phyloP scores from a whole-genome alignment of 306 rosid species.

The Trifolium fragiferum region DNA sequence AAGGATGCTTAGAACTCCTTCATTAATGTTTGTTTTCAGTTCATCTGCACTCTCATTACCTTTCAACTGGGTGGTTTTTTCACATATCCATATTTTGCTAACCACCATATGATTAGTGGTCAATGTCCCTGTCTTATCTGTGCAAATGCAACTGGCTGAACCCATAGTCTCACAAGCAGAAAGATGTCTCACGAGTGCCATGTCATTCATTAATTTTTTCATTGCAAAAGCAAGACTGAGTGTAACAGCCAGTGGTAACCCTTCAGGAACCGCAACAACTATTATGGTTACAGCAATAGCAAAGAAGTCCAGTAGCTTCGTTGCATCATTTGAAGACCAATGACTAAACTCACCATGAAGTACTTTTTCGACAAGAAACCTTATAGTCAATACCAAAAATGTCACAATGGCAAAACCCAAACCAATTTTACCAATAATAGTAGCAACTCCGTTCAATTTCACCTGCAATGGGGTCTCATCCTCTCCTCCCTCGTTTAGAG shows the following conservation, averaged over 20 bases:
- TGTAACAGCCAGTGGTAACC: slow-evolving; percentile 95
- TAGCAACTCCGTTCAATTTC: slow-evolving; percentile 94
- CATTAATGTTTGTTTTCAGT: slow-evolving; percentile 60
- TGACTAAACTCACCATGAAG: slow-evolving; percentile 52
- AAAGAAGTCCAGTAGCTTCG: slow-evolving; percentile 72
- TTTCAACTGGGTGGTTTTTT: slow-evolving; percentile 52
- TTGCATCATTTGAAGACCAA: slow-evolving; percentile 86
- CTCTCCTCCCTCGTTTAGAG: slow-evolving; percentile 88
- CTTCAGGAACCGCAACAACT: slow-evolving; percentile 99
- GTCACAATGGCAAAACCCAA: slow-evolving; percentile 80
- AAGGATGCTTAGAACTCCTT: slow-evolving; percentile 57
- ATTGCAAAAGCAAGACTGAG: slow-evolving; percentile 99
- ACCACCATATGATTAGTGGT: slow-evolving; percentile 95
- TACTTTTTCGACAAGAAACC: slow-evolving; percentile 68
- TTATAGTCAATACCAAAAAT: slow-evolving; percentile 63
- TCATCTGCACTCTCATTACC: slow-evolving; percentile 53
- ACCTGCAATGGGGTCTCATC: slow-evolving; percentile 99
- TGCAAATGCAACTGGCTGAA: slow-evolving; percentile 92
- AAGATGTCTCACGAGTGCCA: slow-evolving; percentile 93
- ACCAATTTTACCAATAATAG: slow-evolving; percentile 94
- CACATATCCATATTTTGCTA: slow-evolving; percentile 69
- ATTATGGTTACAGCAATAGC: slow-evolving; percentile 91
- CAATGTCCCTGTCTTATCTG: slow-evolving; percentile 95
- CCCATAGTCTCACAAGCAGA: slow-evolving; percentile 99
- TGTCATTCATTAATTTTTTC: slow-evolving; percentile 85